phyloP scores from a whole-genome alignment of 139 green algal genomes.

The Chlorella sp. region DNA sequence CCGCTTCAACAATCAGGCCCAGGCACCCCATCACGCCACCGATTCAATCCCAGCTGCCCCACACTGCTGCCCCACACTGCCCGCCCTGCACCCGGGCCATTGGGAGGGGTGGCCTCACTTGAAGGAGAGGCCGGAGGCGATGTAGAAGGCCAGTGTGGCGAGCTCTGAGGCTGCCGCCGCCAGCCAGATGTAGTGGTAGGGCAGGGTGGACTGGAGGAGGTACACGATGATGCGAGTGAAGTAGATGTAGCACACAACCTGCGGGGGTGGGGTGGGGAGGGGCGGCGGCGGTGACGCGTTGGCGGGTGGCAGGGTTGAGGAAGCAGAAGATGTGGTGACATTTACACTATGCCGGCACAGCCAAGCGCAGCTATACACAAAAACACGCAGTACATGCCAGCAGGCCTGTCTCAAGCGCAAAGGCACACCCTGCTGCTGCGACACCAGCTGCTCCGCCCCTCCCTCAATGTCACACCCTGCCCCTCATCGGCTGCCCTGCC shows the following conservation, averaged over 20 bases:
- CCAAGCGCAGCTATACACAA: no score
- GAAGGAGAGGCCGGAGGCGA: constrained; percentile 86
- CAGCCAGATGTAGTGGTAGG: constrained; percentile 84
- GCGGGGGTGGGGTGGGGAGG: neutral
- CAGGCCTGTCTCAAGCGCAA: neutral
- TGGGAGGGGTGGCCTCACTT: neutral
- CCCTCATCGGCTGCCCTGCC: no score
- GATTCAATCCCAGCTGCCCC: neutral
- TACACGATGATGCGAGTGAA: constrained; percentile 99
- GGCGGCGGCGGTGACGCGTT: neutral
- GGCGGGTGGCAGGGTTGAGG: neutral
- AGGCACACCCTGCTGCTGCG: no score
- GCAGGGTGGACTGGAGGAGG: constrained; percentile 82
- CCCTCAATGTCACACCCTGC: no score
- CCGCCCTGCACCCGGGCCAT: neutral
- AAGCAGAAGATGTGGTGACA: neutral
- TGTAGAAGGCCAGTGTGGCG: constrained; percentile 92
- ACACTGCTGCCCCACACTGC: neutral
- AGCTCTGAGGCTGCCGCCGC: constrained; percentile 72
- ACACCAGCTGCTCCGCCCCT: no score
- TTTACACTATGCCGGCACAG: neutral
- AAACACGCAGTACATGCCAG: neutral
- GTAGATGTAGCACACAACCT: constrained; percentile 96
- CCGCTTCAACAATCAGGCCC: neutral
- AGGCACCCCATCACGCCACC: neutral